A percentile compares a stretch with the other conserved stretches of the same genome.
Conservation (phyloP, 345 rosid species). For the Triadica sebifera region DNA sequence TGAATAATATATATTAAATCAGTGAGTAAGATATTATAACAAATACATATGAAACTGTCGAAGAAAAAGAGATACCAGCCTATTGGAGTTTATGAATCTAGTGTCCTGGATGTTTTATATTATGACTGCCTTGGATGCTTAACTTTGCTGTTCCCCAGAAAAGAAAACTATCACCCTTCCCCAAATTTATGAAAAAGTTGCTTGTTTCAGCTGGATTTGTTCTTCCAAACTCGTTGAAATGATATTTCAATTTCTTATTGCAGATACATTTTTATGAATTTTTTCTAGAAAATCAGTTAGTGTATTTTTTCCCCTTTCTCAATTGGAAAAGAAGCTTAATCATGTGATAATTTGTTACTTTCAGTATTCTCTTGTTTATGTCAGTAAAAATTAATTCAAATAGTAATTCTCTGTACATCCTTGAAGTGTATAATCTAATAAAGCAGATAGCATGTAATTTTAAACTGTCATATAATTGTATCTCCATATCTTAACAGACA, state of each 20-base stretch:
- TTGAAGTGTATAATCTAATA: neutral
- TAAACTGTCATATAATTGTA: neutral
- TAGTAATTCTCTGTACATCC: neutral
- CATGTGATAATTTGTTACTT: neutral
- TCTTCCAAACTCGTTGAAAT: neutral
- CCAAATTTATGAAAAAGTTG: neutral
- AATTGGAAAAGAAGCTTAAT: neutral
- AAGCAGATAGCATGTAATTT: neutral
- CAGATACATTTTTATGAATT: neutral
- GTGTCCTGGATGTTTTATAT: too few relatives aligned
- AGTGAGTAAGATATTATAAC: neutral
- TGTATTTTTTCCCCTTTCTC: neutral
- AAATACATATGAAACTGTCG: neutral
- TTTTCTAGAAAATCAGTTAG: neutral
- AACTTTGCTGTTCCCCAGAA: neutral
- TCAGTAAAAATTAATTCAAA: neutral
- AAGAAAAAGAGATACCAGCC: too few relatives aligned
- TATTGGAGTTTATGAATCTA: too few relatives aligned
- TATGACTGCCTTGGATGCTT: neutral
- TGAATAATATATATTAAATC: neutral
- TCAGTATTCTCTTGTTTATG: neutral
- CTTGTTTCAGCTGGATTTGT: neutral
- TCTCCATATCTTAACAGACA: neutral
- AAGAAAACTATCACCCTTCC: neutral
- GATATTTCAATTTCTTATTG: neutral